Base-by-base conservation (phyloP, 2,329 filamentous ascomycete species). In the Beauveria medogensis region DNA sequence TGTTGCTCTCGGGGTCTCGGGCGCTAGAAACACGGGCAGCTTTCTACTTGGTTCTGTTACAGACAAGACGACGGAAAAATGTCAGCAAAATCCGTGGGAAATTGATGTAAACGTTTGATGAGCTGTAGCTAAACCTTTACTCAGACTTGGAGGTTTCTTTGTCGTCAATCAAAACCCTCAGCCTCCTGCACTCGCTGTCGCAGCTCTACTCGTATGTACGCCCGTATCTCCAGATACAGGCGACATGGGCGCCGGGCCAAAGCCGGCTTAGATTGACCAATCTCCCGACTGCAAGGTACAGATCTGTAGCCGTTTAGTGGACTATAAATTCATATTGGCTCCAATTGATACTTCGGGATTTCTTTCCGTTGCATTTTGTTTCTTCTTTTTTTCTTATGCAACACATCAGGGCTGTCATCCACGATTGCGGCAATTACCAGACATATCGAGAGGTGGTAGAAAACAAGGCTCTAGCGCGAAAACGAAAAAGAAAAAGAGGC, bases 141-240 rank as follows among this genome's bases (percentile, higher is more conserved):
- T 37, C 30, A 10, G 16, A 30, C 37, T 18, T 41, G 16, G 34
- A 16, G 9, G 3, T 14, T 2, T n/a, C 41, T 57, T 50, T 5
- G 9, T 46, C 44, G 46, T 20, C 30, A 41, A 50, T 57, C 28
- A 30, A 41, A n/a, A 30, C 22, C 22, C n/a, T 37, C 22, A 26
- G 1, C 12, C 34, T 18, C 34, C 20, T 51, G 46, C 55, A 20
- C 5, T 43, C 24, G 6, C 40, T 2, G 30, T 4, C 30, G 26
- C 28, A 9, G 8, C n/a, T 8, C 10, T 48, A 40, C 55, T 59
- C 55, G 55, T 59, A 59, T 51, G 24, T 59, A 59, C 55, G 55
- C 20, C 40, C 55, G 55, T 59, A 59, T 59, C 55, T 59, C 55
- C 55, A 55, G 41, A 37, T 57, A 57, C 55, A 57, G 55, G 55